A percentile compares a stretch with the other conserved stretches of the same genome.
Evolutionary conservation across 108 stramenopile genomes (phyloP).

Genomic region (Cyclostephanos tholiformis): DNA sequence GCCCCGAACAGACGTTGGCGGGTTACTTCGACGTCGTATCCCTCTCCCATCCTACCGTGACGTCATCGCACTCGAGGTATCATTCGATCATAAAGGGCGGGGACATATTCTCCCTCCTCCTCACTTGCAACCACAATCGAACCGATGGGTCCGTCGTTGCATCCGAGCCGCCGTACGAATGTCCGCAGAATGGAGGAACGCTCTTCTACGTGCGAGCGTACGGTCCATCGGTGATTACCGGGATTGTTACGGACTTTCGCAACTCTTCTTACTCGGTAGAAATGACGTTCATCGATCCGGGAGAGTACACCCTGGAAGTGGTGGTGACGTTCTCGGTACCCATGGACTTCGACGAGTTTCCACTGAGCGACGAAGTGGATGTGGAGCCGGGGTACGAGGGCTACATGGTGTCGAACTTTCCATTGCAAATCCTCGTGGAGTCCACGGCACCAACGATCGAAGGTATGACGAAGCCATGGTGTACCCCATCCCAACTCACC

Average conservation of each 20-base stretch:
- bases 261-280: conserved; percentile 47
- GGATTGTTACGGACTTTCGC: conserved; percentile 34
- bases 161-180: conserved; percentile 16
- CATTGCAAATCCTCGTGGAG: conserved; percentile 35
- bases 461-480: conserved; percentile 16
- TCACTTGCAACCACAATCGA: conserved; percentile 45
- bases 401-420: conserved; percentile 73
- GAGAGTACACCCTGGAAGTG: conserved; percentile 73
- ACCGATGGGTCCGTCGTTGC: not conserved
- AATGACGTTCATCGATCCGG: conserved; percentile 59
- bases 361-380: conserved; percentile 28
- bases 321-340: conserved; percentile 72
- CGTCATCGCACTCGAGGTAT: conserved; percentile 4
- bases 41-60: conserved; percentile 23
- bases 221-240: conserved; percentile 72
- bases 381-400: conserved; percentile 73
- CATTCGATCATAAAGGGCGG: conserved; percentile 31
- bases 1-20: conserved; percentile 67
- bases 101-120: conserved; percentile 22
- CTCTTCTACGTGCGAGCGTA: conserved; percentile 74
- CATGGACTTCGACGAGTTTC: conserved; percentile 55
- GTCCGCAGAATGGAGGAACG: conserved; percentile 37
- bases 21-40: conserved; percentile 51
- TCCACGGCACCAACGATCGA: conserved; percentile 16
- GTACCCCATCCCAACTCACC: conserved; percentile 26